Evolutionary conservation across 2,329 filamentous ascomycete species (phyloP).

Genomic region (Claviceps pusilla): DNA sequence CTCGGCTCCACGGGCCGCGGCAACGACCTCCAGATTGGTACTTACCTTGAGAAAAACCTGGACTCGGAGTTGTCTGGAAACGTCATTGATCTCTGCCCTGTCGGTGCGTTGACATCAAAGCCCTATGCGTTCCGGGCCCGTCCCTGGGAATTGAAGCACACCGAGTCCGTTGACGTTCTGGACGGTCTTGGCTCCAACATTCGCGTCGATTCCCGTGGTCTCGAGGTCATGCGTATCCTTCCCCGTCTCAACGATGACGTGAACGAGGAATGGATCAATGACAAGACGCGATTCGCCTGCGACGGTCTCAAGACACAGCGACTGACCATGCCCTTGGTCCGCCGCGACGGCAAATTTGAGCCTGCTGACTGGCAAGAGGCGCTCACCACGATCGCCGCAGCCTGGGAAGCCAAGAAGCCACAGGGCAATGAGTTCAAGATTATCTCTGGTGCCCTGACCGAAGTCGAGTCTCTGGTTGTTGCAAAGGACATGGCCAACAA

Average conservation of each 20-base stretch:
- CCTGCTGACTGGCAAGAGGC: slow-evolving; percentile 94
- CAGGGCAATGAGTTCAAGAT: slow-evolving; percentile 93
- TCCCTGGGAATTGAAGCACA: slow-evolving; percentile 94
- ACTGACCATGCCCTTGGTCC: slow-evolving; percentile 80
- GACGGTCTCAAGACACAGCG: slow-evolving; percentile 94
- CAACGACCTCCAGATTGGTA: slow-evolving; percentile 95
- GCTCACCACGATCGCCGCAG: slow-evolving; percentile 69
- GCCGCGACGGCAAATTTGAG: slow-evolving; percentile 78
- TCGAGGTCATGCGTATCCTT: slow-evolving; percentile 90
- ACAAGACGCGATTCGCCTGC: slow-evolving; percentile 92
- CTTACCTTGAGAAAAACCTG: slow-evolving; percentile 86
- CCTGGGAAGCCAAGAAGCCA: slow-evolving; percentile 63
- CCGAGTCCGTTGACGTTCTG: slow-evolving; percentile 87
- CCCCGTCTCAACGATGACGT: slow-evolving; percentile 93
- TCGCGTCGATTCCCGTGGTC: slow-evolving; percentile 76
- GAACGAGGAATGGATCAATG: slow-evolving; percentile 99
- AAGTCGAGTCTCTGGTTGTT: slow-evolving; percentile 85
- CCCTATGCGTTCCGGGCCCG: slow-evolving; percentile 94
- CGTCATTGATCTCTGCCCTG: slow-evolving; percentile 94
- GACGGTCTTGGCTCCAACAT: slow-evolving; percentile 91
- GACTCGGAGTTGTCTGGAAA: slow-evolving; percentile 93
- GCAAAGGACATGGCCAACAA: slow-evolving; percentile 96
- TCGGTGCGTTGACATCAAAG: slow-evolving; percentile 91
- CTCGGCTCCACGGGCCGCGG: slow-evolving; percentile 88
- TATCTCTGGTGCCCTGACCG: slow-evolving; percentile 77